Percentiles rank a stretch among this genome's conserved stretches.
Conservation (phyloP, 169 alveolate species). For the Miamiensis avidus region DNA sequence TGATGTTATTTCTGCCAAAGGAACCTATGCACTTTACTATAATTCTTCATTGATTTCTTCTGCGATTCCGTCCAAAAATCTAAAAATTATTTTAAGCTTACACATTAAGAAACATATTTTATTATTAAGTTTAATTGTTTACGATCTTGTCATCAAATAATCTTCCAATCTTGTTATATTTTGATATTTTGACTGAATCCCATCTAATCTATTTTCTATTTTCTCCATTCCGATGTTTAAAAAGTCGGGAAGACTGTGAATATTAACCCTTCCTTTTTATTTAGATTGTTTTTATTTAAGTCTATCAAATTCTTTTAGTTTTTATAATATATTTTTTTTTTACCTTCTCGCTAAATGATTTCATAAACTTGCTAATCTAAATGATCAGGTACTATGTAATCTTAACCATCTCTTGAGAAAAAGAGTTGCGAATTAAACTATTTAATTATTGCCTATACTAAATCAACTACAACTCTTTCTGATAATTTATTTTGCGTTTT, state of each 20-base stretch:
- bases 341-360: conserved; percentile 11
- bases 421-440: conserved; percentile 27
- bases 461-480: conserved; percentile 45
- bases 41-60: conserved; percentile 49
- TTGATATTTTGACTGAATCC: conserved; percentile 18
- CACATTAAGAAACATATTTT: too few species aligned
- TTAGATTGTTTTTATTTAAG: too few species aligned
- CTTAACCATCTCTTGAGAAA: conserved; percentile 41
- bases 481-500: conserved; percentile 26
- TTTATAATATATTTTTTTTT: conserved; percentile 5
- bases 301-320: too few species aligned
- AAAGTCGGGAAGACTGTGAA: conserved; percentile 6
- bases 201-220: conserved; percentile 32
- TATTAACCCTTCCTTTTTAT: background rate
- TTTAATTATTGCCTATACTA: conserved; percentile 37
- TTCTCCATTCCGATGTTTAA: conserved; percentile 32
- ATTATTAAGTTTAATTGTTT: background rate
- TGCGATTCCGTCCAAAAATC: conserved; percentile 13
- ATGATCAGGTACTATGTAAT: conserved; percentile 35
- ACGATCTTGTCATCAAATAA: conserved; percentile 32
- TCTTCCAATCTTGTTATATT: conserved; percentile 33
- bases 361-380: conserved; percentile 27
- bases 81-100: too few species aligned
- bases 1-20: conserved; percentile 22
- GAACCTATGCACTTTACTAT: conserved; percentile 11